phyloP scores from a whole-genome alignment of 164 flowering plant genomes.

The Santalum album region DNA sequence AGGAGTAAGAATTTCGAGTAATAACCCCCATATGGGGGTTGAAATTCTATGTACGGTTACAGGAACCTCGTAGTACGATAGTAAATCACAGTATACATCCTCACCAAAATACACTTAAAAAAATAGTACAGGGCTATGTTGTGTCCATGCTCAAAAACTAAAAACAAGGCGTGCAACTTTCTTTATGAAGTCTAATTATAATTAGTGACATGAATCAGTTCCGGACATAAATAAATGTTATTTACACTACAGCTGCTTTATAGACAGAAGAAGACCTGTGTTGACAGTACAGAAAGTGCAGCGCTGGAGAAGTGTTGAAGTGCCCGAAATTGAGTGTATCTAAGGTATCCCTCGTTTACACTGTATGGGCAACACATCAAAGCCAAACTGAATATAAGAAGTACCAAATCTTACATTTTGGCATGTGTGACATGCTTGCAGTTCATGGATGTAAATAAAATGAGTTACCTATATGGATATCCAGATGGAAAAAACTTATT shows the following conservation, averaged over 20 bases:
- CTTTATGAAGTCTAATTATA: no score
- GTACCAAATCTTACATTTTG: no score
- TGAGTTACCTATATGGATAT: constrained; percentile 78
- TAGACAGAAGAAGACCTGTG: constrained; percentile 66
- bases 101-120: background rate
- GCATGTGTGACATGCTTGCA: background rate
- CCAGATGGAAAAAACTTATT: constrained; percentile 90
- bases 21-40: constrained; percentile 10
- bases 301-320: constrained; percentile 90
- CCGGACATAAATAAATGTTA: no score
- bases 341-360: constrained; percentile 88
- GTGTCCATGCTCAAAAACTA: no score
- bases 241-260: background rate
- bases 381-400: constrained; percentile 1
- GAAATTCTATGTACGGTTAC: background rate
- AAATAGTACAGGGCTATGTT: no score
- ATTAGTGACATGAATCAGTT: background rate
- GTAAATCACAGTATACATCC: background rate
- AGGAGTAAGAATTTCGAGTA: constrained; percentile 36
- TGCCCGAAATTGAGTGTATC: constrained; percentile 87
- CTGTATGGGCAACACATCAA: constrained; percentile 31
- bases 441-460: background rate
- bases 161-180: no score
- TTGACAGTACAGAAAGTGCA: constrained; percentile 83
- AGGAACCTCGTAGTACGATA: background rate